Evolutionary conservation across 2,329 filamentous ascomycete species (phyloP).

Genomic region (Albifimbria verrucaria): DNA sequence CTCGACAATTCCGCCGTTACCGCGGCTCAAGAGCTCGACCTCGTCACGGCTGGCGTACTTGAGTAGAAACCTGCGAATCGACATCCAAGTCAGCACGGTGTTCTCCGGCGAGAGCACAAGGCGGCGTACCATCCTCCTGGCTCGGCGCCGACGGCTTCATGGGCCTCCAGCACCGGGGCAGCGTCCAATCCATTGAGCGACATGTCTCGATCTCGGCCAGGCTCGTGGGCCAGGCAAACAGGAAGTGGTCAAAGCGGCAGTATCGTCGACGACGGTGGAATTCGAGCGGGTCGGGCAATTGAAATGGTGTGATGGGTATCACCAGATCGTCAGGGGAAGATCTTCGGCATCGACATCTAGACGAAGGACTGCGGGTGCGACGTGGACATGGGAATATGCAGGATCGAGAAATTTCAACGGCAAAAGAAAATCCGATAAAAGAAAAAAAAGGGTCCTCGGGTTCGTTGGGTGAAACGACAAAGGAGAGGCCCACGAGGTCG

Average conservation of each 20-base stretch:
- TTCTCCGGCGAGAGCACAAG: neutral
- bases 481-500: neutral
- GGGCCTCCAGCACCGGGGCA: slow-evolving; percentile 75
- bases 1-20: slow-evolving; percentile 79
- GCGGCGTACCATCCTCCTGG: slow-evolving; percentile 84
- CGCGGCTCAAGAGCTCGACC: slow-evolving; percentile 72
- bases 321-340: neutral
- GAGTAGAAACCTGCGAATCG: slow-evolving; percentile 75
- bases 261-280: neutral
- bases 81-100: slow-evolving; percentile 14
- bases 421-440: no score
- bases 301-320: neutral
- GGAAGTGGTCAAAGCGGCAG: neutral
- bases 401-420: neutral
- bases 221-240: neutral
- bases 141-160: slow-evolving; percentile 75
- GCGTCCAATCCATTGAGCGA: slow-evolving; percentile 94
- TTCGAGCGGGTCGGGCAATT: neutral
- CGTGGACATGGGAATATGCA: neutral
- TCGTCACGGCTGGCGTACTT: slow-evolving; percentile 90
- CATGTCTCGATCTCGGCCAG: slow-evolving; percentile 52
- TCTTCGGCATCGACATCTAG: neutral
- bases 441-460: no score
- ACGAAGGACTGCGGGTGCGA: neutral
- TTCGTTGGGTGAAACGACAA: no score